These are phyloP conservation scores for Mortierella sp. DNA, from an alignment of 371 early-diverging fungal genomes.

Conservation along the genomic window DNA sequence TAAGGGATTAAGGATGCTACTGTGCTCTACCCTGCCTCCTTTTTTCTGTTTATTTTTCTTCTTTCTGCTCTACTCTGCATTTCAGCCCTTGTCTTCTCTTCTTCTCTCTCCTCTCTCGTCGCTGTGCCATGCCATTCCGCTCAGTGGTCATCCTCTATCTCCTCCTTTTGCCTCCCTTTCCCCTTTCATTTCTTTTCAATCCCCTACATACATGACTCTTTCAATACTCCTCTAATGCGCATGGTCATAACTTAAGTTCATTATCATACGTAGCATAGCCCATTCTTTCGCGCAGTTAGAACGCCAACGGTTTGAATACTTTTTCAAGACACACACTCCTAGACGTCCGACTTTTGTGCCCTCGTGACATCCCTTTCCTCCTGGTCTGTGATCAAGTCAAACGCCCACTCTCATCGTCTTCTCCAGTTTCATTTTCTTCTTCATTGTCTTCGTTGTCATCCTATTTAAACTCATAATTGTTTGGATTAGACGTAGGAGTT, in stretches of 20 bases:
- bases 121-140: neutral
- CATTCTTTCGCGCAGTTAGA: neutral
- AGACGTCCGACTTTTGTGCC: too few species aligned
- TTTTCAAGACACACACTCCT: too few species aligned
- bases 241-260: neutral
- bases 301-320: neutral
- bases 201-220: neutral
- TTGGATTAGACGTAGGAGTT: too few species aligned
- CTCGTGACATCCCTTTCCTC: too few species aligned
- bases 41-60: neutral
- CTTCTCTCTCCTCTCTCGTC: neutral
- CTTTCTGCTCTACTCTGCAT: neutral
- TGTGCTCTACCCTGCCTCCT: neutral
- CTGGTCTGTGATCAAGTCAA: too few species aligned
- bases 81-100: neutral
- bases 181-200: neutral
- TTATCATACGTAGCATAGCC: neutral
- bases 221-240: neutral
- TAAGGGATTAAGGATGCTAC: neutral
- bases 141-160: too few species aligned
- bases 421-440: too few species aligned
- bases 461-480: too few species aligned
- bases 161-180: neutral
- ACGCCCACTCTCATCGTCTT: too few species aligned
- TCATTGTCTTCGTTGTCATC: too few species aligned